Evolutionary conservation across 179 eudicot species (phyloP).

Genomic region (Pouteria campechiana): DNA sequence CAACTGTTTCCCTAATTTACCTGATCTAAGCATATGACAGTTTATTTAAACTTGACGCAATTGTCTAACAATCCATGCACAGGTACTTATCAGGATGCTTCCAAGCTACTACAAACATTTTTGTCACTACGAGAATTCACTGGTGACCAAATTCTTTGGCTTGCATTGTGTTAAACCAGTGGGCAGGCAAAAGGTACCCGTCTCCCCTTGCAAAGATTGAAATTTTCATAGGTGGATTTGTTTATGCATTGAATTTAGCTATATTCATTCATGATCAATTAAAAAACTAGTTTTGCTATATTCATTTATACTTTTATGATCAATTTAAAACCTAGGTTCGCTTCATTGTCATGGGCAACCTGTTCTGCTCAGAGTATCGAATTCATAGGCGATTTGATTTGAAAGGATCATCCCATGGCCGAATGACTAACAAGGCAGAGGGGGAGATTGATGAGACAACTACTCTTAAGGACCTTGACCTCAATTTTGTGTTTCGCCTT

Average conservation of each 20-base stretch:
- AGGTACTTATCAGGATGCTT: slow-evolving; percentile 94
- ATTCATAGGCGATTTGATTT: slow-evolving; percentile 91
- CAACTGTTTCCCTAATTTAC: neutral
- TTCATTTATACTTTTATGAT: too few relatives aligned
- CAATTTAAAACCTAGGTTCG: slow-evolving; percentile 51
- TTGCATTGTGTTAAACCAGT: slow-evolving; percentile 91
- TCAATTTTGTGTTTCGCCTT: slow-evolving; percentile 68
- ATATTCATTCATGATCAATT: too few relatives aligned
- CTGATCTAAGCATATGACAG: neutral
- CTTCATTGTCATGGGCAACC: slow-evolving; percentile 90
- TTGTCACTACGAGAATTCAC: slow-evolving; percentile 64
- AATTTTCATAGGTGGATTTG: too few relatives aligned
- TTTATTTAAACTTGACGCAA: neutral
- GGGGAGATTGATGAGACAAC: slow-evolving; percentile 79
- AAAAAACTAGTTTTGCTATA: too few relatives aligned
- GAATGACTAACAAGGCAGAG: slow-evolving; percentile 66
- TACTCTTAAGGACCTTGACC: slow-evolving; percentile 86
- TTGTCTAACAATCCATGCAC: slow-evolving; percentile 1
- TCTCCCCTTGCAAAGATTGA: too few relatives aligned
- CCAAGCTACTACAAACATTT: slow-evolving; percentile 88
- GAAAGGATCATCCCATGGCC: slow-evolving; percentile 94
- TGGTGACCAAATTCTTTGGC: slow-evolving; percentile 79
- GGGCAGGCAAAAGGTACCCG: too few relatives aligned
- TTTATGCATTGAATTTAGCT: too few relatives aligned
- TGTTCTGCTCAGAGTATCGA: slow-evolving; percentile 66